phyloP scores from a whole-genome alignment of 768 basidiomycete genomes.

The Rhodotorula taiwanensis region DNA sequence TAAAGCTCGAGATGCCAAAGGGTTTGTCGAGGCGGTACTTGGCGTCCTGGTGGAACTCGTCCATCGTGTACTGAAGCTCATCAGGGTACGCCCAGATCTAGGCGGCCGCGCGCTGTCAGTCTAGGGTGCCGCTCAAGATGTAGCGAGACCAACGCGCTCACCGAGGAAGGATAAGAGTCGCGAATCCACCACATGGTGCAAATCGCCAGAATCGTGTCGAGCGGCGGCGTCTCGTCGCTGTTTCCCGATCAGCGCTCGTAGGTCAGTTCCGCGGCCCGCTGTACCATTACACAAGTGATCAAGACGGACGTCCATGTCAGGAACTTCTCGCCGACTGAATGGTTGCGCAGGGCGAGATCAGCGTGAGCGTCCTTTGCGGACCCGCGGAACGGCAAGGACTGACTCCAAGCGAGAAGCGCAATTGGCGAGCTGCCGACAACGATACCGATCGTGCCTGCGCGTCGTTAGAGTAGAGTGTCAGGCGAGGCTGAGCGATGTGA shows the following conservation, averaged over 20 bases:
- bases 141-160: too few species aligned
- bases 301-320: slow-evolving; percentile 31
- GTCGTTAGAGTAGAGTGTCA: too few species aligned
- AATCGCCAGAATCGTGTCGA: slow-evolving; percentile 25
- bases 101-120: too few species aligned
- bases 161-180: slow-evolving; percentile 16
- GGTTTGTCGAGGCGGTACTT: slow-evolving; percentile 24
- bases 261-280: neutral
- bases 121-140: too few species aligned
- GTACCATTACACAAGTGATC: too few species aligned
- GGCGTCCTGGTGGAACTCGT: slow-evolving; percentile 9
- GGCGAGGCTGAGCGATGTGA: too few species aligned
- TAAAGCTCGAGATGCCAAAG: slow-evolving; percentile 27
- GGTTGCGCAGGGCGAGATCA: too few species aligned
- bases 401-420: slow-evolving; percentile 37
- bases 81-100: slow-evolving; percentile 36
- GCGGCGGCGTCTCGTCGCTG: slow-evolving; percentile 24
- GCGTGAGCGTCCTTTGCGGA: too few species aligned
- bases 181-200: slow-evolving; percentile 31
- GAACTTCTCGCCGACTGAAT: slow-evolving; percentile 38
- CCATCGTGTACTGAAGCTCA: slow-evolving; percentile 2
- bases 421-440: slow-evolving; percentile 31
- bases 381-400: neutral
- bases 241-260: too few species aligned
- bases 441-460: slow-evolving; percentile 1